Evolutionary conservation across 2,329 filamentous ascomycete species (phyloP), one percentile per base, ranked within the genome.

Genomic region (Bipolaris victoriae): DNA sequence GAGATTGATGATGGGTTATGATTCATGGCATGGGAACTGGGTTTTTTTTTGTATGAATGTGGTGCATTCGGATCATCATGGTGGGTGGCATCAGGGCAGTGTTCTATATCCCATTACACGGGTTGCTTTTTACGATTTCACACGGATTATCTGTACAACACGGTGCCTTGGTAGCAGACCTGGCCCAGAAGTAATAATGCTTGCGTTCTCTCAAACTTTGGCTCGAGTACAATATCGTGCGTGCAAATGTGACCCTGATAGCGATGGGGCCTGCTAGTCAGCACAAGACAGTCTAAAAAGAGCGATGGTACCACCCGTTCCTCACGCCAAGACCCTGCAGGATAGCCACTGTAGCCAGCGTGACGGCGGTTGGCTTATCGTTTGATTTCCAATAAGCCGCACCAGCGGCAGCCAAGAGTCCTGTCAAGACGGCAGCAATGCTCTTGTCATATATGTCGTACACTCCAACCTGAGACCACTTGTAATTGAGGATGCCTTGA

Each of bases 401-500:
- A 2, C 71, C 68, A 3, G 69, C 69, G 10, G 69, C 70, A 5
- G 67, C 58, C 20, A 72, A 46, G 15, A 75, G 44, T 5, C 63
- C 57, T 1, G 68, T 63, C 43, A 76, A 49, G 20, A 76, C 52
- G 1, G 63, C 62, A 7, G 70, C 73, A 40, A 75, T 67, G 46
- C 63, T 61, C 45, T 73, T 73, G 57, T 76, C 74, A 6, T 70
- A 66, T 2, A 64, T 49, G 35, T 75, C 70, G n/a, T 69, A 62
- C 18, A 76, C 61, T 18, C 72, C 73, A 0, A 62, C 68, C 36
- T 67, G 60, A n/a, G 68, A 58, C 70, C 71, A 76, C 33, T 73
- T 74, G 55, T 74, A 75, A 47, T 76, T 75, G 29, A 76, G 47
- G 10, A 76, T 64, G 16, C 64, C 73, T 72, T 41, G 9, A 0